Evolutionary conservation across 1,139 yeast genomes (phyloP), one percentile per base, ranked within the genome.

Genomic region (Candida tetrigidarum): DNA sequence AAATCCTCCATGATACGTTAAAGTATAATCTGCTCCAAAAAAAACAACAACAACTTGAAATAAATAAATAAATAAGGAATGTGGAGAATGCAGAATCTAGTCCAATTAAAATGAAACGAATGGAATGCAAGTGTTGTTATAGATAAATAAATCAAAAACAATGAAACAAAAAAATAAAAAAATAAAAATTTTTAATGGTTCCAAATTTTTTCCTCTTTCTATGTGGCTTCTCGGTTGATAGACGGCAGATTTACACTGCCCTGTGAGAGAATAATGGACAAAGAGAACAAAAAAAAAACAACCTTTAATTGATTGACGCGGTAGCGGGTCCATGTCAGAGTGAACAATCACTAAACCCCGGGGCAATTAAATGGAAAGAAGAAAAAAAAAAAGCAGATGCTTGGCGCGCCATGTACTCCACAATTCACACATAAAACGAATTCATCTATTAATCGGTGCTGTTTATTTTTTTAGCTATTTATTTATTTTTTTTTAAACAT

Each of bases 1-100:
- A 36, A 37, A 6, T 41, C 48, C 36, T 47, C 52, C 51, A 48
- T 48, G 9, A 14, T 43, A n/a, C n/a, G n/a, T n/a, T n/a, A n/a
- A n/a, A n/a, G n/a, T n/a, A n/a, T n/a, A n/a, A n/a, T n/a, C n/a
- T n/a, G n/a, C 15, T 10, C n/a, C 28, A 11, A 25, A 7, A 4
- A 10, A 25, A 8, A 25, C 26, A 23, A 23, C 8, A n/a, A n/a
- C n/a, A n/a, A n/a, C n/a, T n/a, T 3, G 26, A 23, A 23, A 23
- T 23, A 25, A 25, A 22, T 22, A 8, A 8, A 8, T 8, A 26
- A 7, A 26, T 12, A 12, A 4, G 18, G 19, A 29, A 15, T n/a
- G n/a, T n/a, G n/a, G n/a, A n/a, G n/a, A n/a, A n/a, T n/a, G n/a
- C n/a, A n/a, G n/a, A n/a, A n/a, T n/a, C n/a, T n/a, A n/a, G n/a